phyloP scores from a whole-genome alignment of 768 basidiomycete genomes.

The Termitomyces sp. region DNA sequence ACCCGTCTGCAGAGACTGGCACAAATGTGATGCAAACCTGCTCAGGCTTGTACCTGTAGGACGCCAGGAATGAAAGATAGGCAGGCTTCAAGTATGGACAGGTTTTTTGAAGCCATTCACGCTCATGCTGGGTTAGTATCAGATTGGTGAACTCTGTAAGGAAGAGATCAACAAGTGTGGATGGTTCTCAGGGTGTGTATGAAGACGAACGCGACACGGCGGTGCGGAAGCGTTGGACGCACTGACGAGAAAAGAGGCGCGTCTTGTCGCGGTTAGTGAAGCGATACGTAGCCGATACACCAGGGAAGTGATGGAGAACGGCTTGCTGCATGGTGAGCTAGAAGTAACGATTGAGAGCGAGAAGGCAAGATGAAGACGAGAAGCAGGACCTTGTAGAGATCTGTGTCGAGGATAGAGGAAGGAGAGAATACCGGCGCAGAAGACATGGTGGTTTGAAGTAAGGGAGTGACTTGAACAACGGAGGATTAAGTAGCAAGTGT shows the following conservation, averaged over 20 bases:
- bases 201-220: conserved; percentile 48
- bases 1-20: conserved; percentile 45
- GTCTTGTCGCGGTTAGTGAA: conserved; percentile 75
- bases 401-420: conserved; percentile 81
- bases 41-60: conserved; percentile 68
- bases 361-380: neutral
- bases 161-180: neutral
- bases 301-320: conserved; percentile 71
- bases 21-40: conserved; percentile 65
- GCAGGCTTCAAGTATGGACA: conserved; percentile 70
- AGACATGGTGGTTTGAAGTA: conserved; percentile 29
- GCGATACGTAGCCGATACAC: conserved; percentile 61
- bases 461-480: neutral
- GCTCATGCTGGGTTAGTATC: conserved; percentile 54
- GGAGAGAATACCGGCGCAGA: conserved; percentile 23
- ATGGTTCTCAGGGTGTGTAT: neutral
- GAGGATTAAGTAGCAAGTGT: neutral
- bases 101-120: conserved; percentile 51
- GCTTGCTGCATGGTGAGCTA: conserved; percentile 97
- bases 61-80: conserved; percentile 75
- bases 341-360: conserved; percentile 5
- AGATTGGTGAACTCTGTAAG: conserved; percentile 63
- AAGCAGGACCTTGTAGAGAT: conserved; percentile 78
- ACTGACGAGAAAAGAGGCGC: conserved; percentile 60
- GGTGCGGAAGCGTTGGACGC: conserved; percentile 53